Conservation (phyloP, 1,284 basidiomycete species). For the Rhodofomes roseus region DNA sequence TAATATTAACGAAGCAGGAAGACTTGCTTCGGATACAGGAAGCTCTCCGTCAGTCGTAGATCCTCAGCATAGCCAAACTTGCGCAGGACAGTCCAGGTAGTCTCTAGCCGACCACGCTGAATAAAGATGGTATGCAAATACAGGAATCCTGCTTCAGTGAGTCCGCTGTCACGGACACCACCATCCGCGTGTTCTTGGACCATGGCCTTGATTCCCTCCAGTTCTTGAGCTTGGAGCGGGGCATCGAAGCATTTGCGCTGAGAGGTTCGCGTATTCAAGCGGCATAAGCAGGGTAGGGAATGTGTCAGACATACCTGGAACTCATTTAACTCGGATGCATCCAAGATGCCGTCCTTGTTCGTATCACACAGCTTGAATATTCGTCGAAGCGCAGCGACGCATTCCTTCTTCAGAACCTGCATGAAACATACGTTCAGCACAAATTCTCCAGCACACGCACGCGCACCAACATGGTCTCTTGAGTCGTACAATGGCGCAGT, state of each 20-base stretch:
- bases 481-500: constrained; percentile 98
- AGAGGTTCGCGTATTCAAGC: constrained; percentile 2
- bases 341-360: constrained; percentile 92
- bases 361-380: constrained; percentile 97
- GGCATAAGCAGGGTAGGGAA: neutral
- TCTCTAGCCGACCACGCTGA: constrained; percentile 93
- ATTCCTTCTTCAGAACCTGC: constrained; percentile 92
- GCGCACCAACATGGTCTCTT: constrained; percentile 74
- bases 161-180: constrained; percentile 68
- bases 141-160: constrained; percentile 92
- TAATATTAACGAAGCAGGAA: constrained; percentile 7
- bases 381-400: constrained; percentile 82
- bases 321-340: constrained; percentile 90
- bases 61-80: constrained; percentile 97
- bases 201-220: constrained; percentile 88
- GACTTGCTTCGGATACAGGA: constrained; percentile 80
- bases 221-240: constrained; percentile 88
- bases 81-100: constrained; percentile 95
- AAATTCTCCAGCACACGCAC: constrained; percentile 4
- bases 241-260: constrained; percentile 94
- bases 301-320: constrained; percentile 69
- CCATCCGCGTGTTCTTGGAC: constrained; percentile 73
- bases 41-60: constrained; percentile 83
- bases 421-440: constrained; percentile 5
- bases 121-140: constrained; percentile 98